Conservation (phyloP, 768 basidiomycete genomes). For the Leccinum longicurvipes region DNA sequence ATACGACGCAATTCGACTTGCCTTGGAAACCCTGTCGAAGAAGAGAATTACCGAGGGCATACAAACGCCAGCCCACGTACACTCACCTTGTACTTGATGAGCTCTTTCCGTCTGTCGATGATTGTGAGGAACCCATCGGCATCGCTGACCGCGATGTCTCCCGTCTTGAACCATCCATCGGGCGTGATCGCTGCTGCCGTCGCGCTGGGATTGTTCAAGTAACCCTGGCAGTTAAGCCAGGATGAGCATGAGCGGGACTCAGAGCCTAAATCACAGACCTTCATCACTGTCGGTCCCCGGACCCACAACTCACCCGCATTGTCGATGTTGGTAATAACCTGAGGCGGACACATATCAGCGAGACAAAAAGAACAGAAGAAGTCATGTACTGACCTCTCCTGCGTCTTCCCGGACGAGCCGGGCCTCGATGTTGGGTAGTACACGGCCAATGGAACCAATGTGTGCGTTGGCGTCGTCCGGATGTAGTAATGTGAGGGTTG, state of each 20-base stretch:
- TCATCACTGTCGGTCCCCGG: constrained; percentile 77
- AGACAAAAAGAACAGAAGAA: no score
- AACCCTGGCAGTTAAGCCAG: constrained; percentile 47
- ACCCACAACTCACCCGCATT: constrained; percentile 81
- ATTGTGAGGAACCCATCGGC: constrained; percentile 70
- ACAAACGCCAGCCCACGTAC: neutral
- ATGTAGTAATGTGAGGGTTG: constrained; percentile 59
- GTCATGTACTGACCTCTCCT: constrained; percentile 33
- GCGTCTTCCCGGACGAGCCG: constrained; percentile 65
- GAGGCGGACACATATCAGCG: neutral
- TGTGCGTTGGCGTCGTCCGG: constrained; percentile 42
- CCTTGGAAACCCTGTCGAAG: constrained; percentile 68
- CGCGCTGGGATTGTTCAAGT: constrained; percentile 67
- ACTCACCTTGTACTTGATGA: constrained; percentile 69
- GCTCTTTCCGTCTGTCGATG: constrained; percentile 70
- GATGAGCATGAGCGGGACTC: neutral
- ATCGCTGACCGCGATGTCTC: constrained; percentile 72
- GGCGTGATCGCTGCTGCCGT: constrained; percentile 65
- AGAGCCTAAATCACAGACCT: constrained; percentile 39
- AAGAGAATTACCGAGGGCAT: neutral
- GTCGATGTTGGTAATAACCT: constrained; percentile 28
- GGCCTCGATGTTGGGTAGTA: constrained; percentile 75
- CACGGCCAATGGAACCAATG: constrained; percentile 62
- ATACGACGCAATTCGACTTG: constrained; percentile 18
- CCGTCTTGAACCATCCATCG: constrained; percentile 87